Evolutionary conservation across 2,329 filamentous ascomycete genomes (phyloP), one percentile per base, ranked within the genome.

Genomic region (Rhynchosporium agropyri): DNA sequence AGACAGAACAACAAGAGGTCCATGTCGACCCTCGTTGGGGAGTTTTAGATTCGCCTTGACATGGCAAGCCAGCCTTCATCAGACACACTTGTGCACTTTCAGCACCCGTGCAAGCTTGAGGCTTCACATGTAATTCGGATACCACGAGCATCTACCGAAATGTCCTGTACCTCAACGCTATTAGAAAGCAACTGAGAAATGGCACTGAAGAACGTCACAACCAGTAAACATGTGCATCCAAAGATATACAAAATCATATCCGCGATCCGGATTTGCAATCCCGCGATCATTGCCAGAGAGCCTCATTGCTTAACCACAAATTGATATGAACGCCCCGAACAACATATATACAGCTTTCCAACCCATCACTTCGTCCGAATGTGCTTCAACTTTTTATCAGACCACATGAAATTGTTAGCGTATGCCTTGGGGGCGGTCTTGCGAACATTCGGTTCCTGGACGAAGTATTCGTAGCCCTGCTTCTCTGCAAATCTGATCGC

Each of bases 391-490:
- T 94, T 95, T 78, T 86, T 89, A 12, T 90, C 81, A 66, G 87
- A 87, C 81, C 96, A 93, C 67, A 93, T 75, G 78, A 98, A 99
- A 81, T 98, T 97, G 79, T 96, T 96, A 65, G 95, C 94, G 77
- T 99, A 99, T 10, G 91, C 90, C 86, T 99, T 99, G 65, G 92
- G 91, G 15, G 87, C 81, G 72, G 97, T 89, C 74, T 89, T 90
- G 75, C 95, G 87, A 78, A 87, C 86, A 74, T 97, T 96, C 42
- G 95, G 94, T 80, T 98, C 95, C 82, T 98, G 95, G 29, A 99
- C 93, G 76, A 95, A 98, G 79, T 97, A 99, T 76, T 99, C 94
- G 76, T 99, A 99, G 42, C 96, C 95, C 78, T 99, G 95, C 84
- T 98, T 99, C 81, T 98, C 90, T 29, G 96, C 95, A 75, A 99